phyloP scores from a whole-genome alignment of 2,329 filamentous ascomycete genomes.

The Botryotinia calthae region DNA sequence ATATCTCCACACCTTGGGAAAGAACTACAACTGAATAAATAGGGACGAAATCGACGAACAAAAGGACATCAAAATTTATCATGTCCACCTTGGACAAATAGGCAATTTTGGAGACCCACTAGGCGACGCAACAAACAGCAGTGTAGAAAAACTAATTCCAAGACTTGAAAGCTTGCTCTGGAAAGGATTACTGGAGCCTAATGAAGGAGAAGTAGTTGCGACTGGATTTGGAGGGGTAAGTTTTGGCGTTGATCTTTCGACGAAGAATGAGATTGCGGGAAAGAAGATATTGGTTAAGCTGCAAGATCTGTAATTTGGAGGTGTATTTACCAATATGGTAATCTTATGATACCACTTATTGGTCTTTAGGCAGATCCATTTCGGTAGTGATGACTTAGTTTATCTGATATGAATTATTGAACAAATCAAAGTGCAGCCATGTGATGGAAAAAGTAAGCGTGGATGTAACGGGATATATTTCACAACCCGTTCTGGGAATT shows the following conservation, averaged over 20 bases:
- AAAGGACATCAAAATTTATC: conserved; percentile 25
- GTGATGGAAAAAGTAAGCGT: background rate
- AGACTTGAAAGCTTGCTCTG: conserved; percentile 9
- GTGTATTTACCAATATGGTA: background rate
- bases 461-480: background rate
- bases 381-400: background rate
- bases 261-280: conserved; percentile 7
- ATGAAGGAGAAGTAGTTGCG: conserved; percentile 6
- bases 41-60: conserved; percentile 26
- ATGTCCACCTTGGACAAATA: conserved; percentile 28
- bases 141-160: conserved; percentile 13
- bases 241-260: conserved; percentile 13
- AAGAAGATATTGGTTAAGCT: conserved; percentile 16
- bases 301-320: background rate
- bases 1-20: no score
- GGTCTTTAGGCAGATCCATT: background rate
- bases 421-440: background rate
- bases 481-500: background rate
- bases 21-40: background rate
- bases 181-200: conserved; percentile 1
- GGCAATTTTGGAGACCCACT: conserved; percentile 25
- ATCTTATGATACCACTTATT: background rate
- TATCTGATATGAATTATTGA: background rate
- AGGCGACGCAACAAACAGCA: conserved; percentile 22
- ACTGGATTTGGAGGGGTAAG: conserved; percentile 9